Base-by-base conservation (phyloP, 2,329 filamentous ascomycete species). In the Juglanconis sp. region DNA sequence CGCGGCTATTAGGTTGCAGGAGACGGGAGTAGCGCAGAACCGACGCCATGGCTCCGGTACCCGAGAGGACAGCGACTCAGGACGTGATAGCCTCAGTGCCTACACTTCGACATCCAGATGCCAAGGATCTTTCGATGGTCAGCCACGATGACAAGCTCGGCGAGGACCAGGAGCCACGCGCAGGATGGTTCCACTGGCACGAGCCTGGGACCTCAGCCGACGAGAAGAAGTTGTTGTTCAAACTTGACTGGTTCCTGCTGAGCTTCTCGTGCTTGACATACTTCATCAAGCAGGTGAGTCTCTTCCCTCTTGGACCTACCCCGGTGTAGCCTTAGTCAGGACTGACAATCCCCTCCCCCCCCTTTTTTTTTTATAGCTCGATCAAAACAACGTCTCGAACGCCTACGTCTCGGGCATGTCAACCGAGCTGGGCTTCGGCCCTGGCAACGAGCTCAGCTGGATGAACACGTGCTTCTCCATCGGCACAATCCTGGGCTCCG, bases 201-300 rank as follows among this genome's bases (percentile, higher is more conserved):
- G 74, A 77, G 51, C 73, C 74, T 1, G 71, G 72, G 35, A 77
- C 74, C 0, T 72, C 70, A 9, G 68, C 68, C 2, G 71, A 73
- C 61, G 77, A 83, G 66, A 77, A 77, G 59, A 72, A 69, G 46
- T 74, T 83, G 9, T 72, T 81, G 17, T 71, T 76, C 57, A 82
- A 83, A 67, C 74, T 82, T 32, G 80, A 82, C 65, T 77, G 76
- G 67, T 81, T 80, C 60, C 72, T 82, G 6, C 40, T 75, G 6
- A 68, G 64, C 11, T 72, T 65, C 60, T 74, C 72, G 10, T 81
- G 79, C 52, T 64, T 82, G 3, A 76, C 73, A 31, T 81, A 75
- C 59, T 81, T 81, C 62, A 71, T 78, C 63, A 81, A 81, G 62
- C 50, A 59, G 56, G 56, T 59, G 35, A 48, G 48, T 70, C 3